Percentiles rank a stretch among this genome's conserved stretches.
Evolutionary conservation across 1,139 yeast genomes (phyloP).

Genomic region (Trichomonascaceae sp.): DNA sequence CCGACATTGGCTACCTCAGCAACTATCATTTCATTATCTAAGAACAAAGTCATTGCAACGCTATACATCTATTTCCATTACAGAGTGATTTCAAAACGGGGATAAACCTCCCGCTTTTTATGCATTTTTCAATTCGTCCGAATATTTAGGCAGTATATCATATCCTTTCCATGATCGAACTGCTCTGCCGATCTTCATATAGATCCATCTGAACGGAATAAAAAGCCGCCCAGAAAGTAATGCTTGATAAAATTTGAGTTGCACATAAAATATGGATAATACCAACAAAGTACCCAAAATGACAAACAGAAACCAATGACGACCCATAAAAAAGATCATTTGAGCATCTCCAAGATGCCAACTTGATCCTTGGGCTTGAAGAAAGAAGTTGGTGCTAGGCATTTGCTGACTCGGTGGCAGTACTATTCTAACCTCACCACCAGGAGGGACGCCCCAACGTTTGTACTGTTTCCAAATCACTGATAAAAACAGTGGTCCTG

Average conservation of each 20-base stretch:
- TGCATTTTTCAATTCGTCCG: constrained; percentile 2
- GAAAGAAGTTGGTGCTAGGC: constrained; percentile 49
- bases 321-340: constrained; percentile 61
- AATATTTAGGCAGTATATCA: constrained; percentile 4
- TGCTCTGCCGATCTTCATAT: neutral
- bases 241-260: constrained; percentile 34
- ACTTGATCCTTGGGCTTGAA: constrained; percentile 71
- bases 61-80: neutral
- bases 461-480: constrained; percentile 85
- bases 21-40: neutral
- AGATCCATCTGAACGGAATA: constrained; percentile 5
- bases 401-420: constrained; percentile 68
- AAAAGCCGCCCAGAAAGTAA: constrained; percentile 14
- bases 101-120: neutral
- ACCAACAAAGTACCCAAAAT: constrained; percentile 61
- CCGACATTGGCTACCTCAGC: neutral
- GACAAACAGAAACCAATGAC: constrained; percentile 65
- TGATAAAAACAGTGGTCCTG: constrained; percentile 85
- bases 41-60: neutral
- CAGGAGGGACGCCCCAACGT: constrained; percentile 45
- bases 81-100: neutral
- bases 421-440: constrained; percentile 43
- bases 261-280: constrained; percentile 49
- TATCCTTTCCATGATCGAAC: neutral
- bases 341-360: constrained; percentile 88